Base-by-base conservation (phyloP, 257 asterid genomes). In the Orobanche coerulescens region DNA sequence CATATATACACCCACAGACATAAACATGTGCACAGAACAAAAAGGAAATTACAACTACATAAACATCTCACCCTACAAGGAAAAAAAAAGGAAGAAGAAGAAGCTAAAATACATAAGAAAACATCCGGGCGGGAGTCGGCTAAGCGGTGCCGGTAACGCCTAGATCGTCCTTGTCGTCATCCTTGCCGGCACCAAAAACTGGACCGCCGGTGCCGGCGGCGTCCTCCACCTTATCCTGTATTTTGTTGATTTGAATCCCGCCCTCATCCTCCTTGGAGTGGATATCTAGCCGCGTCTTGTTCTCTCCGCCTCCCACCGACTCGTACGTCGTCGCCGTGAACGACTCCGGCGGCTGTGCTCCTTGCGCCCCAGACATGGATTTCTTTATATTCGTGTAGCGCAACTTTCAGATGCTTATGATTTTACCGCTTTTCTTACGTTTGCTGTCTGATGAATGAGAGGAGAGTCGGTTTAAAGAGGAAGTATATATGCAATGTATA, bases 351-450 rank as follows among this genome's bases (percentile, higher is more conserved):
- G 95, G 95, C 64, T 73, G 90, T 47, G 96, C 88, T 64, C 98
- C 96, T 68, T 92, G 96, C 23, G 98, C 96, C 14, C 96, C 98
- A 28, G 95, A 91, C 95, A 91, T 90, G 28, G 46, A 1, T 30
- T 30, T 30, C 0, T 30, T 30, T 30, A 0, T 4, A 4, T 30
- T 30, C 36, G 4, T 30, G 2, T 6, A 30, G 0, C 7, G 1
- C 36, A 30, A 30, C 7, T 0, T 30, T 6, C 8, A 0, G 36
- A 30, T 0, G 36, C 7, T 4, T 30, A 9, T 30, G 4, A 30
- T 30, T 30, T 4, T 30, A n/a, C n/a, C n/a, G n/a, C n/a, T n/a
- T n/a, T n/a, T n/a, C n/a, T n/a, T n/a, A n/a, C n/a, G n/a, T n/a
- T n/a, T n/a, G n/a, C n/a, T n/a, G n/a, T n/a, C n/a, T n/a, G n/a